Percentiles rank a stretch among this genome's conserved stretches.
phyloP scores from a whole-genome alignment of 2,329 filamentous ascomycete species.

The Neonectria faginata region DNA sequence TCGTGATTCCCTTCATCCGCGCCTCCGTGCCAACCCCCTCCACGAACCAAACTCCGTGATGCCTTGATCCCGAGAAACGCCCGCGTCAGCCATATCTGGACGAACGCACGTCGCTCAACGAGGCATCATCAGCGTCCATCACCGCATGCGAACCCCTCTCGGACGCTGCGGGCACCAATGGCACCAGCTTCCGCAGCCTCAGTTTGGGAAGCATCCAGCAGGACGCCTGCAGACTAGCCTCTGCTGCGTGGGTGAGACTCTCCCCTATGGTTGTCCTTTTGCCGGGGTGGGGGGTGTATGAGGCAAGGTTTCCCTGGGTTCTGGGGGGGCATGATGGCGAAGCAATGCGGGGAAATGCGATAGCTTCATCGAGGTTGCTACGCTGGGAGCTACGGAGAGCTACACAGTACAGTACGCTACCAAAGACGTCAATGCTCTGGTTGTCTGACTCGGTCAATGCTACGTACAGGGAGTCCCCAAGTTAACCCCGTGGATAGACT shows the following conservation, averaged over 20 bases:
- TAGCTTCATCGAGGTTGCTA: neutral
- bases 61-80: slow-evolving; percentile 39
- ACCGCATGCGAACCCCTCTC: slow-evolving; percentile 36
- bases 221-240: slow-evolving; percentile 35
- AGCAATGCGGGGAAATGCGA: slow-evolving; percentile 10
- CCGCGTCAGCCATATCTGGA: slow-evolving; percentile 27
- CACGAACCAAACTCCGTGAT: slow-evolving; percentile 13
- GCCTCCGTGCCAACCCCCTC: neutral
- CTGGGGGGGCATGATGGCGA: slow-evolving; percentile 2
- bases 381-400: slow-evolving; percentile 1
- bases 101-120: slow-evolving; percentile 30
- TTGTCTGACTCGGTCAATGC: neutral
- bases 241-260: slow-evolving; percentile 18
- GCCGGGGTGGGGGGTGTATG: slow-evolving; percentile 6
- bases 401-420: neutral
- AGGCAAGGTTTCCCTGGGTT: slow-evolving; percentile 7
- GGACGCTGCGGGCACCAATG: slow-evolving; percentile 44
- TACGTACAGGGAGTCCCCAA: neutral
- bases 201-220: slow-evolving; percentile 26
- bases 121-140: slow-evolving; percentile 32
- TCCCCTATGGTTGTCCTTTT: neutral
- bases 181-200: slow-evolving; percentile 28
- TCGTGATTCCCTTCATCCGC: slow-evolving; percentile 4
- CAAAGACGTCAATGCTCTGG: neutral
- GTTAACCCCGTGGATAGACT: neutral